Conservation (phyloP, 768 basidiomycete genomes). For the Boletus bicolor region DNA sequence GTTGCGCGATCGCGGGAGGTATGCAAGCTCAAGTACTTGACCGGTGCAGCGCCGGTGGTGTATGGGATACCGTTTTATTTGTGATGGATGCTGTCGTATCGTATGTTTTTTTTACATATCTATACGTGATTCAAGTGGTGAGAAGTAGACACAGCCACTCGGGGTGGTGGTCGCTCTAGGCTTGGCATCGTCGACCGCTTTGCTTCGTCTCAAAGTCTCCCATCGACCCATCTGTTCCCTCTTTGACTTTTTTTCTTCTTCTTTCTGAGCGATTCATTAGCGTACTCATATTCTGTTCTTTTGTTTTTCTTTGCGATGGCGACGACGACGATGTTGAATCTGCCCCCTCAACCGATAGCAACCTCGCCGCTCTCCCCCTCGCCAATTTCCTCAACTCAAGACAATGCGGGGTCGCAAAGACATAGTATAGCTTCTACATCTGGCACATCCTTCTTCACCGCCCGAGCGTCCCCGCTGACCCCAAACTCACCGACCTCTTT, state of each 20-base stretch:
- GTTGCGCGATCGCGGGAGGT: constrained; percentile 74
- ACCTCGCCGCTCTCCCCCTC: constrained; percentile 14
- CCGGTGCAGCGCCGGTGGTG: constrained; percentile 91
- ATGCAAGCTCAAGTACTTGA: constrained; percentile 90
- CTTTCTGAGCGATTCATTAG: not conserved
- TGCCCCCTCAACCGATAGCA: constrained; percentile 14
- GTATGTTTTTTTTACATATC: not conserved
- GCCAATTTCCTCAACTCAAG: constrained; percentile 10
- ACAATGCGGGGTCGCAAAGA: constrained; percentile 15
- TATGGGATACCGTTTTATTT: constrained; percentile 96
- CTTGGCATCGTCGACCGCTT: not conserved
- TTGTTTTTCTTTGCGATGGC: constrained; percentile 6
- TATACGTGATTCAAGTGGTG: not conserved
- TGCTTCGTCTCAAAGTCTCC: not conserved
- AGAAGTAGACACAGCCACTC: constrained; percentile 12
- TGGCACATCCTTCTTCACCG: constrained; percentile 27
- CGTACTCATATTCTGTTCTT: not conserved
- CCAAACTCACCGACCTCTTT: constrained; percentile 22
- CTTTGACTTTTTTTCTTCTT: too few relatives aligned
- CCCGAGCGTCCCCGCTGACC: constrained; percentile 24
- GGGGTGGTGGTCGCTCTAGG: constrained; percentile 1
- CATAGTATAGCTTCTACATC: constrained; percentile 27
- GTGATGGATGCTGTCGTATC: constrained; percentile 20
- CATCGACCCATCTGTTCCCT: not conserved
- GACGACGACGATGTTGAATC: constrained; percentile 7